Base-by-base conservation (phyloP, 768 basidiomycete species). In the Boletus insuetus region DNA sequence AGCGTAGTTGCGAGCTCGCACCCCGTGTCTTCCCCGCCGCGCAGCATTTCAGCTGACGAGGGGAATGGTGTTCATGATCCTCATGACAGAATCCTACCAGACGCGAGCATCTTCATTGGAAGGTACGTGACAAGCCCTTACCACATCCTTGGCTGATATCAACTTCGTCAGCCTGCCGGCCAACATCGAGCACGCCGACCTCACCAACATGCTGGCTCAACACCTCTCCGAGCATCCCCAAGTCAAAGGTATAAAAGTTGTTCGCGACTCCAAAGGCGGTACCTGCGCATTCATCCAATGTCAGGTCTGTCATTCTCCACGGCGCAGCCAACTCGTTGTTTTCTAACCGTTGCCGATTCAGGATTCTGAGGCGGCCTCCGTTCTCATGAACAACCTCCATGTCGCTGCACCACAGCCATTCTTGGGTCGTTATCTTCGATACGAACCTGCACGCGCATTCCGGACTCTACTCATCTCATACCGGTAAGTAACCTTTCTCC, bases 211-310 rank as follows among this genome's bases (percentile, higher is more conserved):
- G 65, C 78, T 93, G 48, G 75, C 78, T 43, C 79, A 83, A 35
- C 88, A 89, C 68, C 77, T 92, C 51, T 83, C 85, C 8, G 79
- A 80, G 50, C 80, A 87, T 65, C 75, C 81, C 0, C 81, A 84
- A 56, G 74, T 90, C 60, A 85, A 82, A 68, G 80, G 79, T 46
- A 79, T 91, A 68, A 82, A 82, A 54, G 83, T 91, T 49, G 81
- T 91, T 40, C 84, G 84, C 53, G 87, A 91, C 69, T 81, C 79
- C 54, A 87, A 85, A 68, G 87, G 87, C 38, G 86, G 88, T 14
- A 82, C 87, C 43, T 92, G 90, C 65, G 91, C 90, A 53, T 93
- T 93, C 68, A 85, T 91, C 22, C 91, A 92, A 71, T 91, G 89
- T 77, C 81, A 89, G 77, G 91, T 90, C 63, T 42, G 77, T 59